Evolutionary conservation across 2,329 filamentous ascomycete genomes (phyloP), one percentile per base, ranked within the genome.

Genomic region (Ascosphaera pollenicola): DNA sequence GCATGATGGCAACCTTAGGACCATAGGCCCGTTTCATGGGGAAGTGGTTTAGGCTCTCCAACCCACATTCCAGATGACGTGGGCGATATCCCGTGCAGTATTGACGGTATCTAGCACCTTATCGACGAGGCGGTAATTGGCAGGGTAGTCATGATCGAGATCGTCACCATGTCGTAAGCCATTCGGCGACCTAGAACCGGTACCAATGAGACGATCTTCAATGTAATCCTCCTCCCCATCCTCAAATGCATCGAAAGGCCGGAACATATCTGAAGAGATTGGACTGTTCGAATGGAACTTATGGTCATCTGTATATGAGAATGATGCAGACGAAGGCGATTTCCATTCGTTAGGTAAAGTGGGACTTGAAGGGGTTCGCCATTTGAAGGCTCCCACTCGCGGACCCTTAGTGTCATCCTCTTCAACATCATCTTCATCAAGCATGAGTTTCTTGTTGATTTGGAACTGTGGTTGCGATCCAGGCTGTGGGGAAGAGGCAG

Each of bases 41-140:
- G 21, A 4, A 24, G 10, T 24, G 21, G 10, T 10, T 24, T 24
- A 24, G 10, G 21, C 21, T 24, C 40, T 38, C 47, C 47, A 49
- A 21, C 47, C 47, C n/a, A 49, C 46, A 35, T 49, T 49, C 46
- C 46, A 49, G 19, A 49, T 45, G 19, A 49, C 47, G 40, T 49
- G 45, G 3, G 45, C 46, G 24, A 49, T 48, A 38, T 49, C 47
- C 30, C 38, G 37, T 17, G 47, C 42, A 15, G 47, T 49, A 32
- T 49, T 46, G 10, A 45, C 45, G 1, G 45, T 46, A 17, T 49
- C 45, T 26, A 45, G 36, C 13, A 47, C 41, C 38, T 42, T 42
- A 38, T 40, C 45, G 30, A 48, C 18, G 13, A 49, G 38, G 10
- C 40, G 39, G 28, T 30, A 39, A 36, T 44, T 35, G 15, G 37